Conservation (phyloP, 495 filamentous ascomycete species). For the Gamarada debralockiae region DNA sequence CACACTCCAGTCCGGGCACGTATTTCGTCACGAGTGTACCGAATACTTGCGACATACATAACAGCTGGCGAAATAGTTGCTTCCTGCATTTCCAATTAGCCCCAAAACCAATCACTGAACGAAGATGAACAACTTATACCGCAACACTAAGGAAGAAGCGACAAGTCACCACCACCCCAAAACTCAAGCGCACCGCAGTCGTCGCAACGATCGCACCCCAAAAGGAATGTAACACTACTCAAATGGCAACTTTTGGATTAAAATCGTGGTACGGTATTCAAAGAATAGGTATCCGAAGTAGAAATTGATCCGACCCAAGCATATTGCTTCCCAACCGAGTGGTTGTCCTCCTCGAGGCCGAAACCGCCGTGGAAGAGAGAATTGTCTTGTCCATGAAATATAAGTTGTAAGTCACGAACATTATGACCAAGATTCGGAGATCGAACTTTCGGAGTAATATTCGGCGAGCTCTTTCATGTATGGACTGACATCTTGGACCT, state of each 20-base stretch:
- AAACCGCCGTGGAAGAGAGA: constrained; percentile 57
- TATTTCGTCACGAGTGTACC: constrained; percentile 61
- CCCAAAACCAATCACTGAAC: too few relatives aligned
- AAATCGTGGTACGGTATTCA: constrained; percentile 59
- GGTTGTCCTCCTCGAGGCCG: constrained; percentile 42
- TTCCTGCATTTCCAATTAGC: too few relatives aligned
- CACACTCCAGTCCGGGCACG: constrained; percentile 54
- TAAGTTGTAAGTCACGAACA: constrained; percentile 58
- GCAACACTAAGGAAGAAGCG: too few relatives aligned
- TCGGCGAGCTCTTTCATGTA: neutral
- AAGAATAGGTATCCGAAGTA: constrained; percentile 66
- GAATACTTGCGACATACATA: constrained; percentile 54
- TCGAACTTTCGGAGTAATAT: constrained; percentile 16
- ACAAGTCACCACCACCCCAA: too few relatives aligned
- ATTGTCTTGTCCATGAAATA: constrained; percentile 64
- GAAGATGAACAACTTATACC: too few relatives aligned
- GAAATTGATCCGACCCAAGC: constrained; percentile 56
- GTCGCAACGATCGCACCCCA: constrained; percentile 55
- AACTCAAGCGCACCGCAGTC: constrained; percentile 41
- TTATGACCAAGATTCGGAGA: constrained; percentile 8
- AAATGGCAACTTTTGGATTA: constrained; percentile 58
- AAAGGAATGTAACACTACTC: constrained; percentile 48
- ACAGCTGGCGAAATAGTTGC: constrained; percentile 59
- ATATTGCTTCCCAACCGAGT: constrained; percentile 29
- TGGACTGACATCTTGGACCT: neutral